A percentile compares a stretch with the other conserved stretches of the same genome.
Conservation (phyloP, 345 rosid species). For the Odontarrhena argentea region DNA sequence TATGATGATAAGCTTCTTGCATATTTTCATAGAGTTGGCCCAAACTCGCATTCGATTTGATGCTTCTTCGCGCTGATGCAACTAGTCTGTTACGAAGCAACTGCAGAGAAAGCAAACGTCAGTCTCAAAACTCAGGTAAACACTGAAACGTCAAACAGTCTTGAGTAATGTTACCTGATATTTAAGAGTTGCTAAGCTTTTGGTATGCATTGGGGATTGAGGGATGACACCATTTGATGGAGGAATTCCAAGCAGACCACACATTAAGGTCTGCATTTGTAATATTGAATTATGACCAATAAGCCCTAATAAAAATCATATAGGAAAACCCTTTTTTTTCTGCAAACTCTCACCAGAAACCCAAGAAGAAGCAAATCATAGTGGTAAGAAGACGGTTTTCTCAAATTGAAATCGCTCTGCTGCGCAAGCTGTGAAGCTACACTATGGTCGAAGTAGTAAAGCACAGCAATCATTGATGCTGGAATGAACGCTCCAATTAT, state of each 20-base stretch:
- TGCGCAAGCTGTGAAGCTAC: slow-evolving; percentile 98
- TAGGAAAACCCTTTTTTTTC: neutral
- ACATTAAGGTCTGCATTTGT: slow-evolving; percentile 62
- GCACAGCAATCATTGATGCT: slow-evolving; percentile 96
- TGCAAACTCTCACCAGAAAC: slow-evolving; percentile 57
- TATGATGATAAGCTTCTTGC: slow-evolving; percentile 72
- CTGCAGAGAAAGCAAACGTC: slow-evolving; percentile 35
- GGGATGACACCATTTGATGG: slow-evolving; percentile 98
- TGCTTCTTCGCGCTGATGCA: slow-evolving; percentile 58
- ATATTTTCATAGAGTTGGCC: slow-evolving; percentile 69
- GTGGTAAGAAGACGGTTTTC: slow-evolving; percentile 90
- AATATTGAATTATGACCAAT: neutral
- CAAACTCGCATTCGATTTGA: slow-evolving; percentile 62
- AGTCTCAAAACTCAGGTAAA: slow-evolving; percentile 7
- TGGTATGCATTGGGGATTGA: slow-evolving; percentile 98
- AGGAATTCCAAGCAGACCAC: slow-evolving; percentile 95
- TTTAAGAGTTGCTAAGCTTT: slow-evolving; percentile 88
- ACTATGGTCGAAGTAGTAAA: slow-evolving; percentile 94
- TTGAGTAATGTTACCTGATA: slow-evolving; percentile 63
- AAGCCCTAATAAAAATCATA: neutral
- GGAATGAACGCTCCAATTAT: slow-evolving; percentile 95
- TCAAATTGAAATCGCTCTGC: slow-evolving; percentile 90
- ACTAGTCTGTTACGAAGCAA: slow-evolving; percentile 72
- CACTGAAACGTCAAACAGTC: neutral
- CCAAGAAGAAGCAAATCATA: slow-evolving; percentile 90